Evolutionary conservation across 1,284 basidiomycete genomes (phyloP), one percentile per base, ranked within the genome.

Genomic region (Ustilago curta): DNA sequence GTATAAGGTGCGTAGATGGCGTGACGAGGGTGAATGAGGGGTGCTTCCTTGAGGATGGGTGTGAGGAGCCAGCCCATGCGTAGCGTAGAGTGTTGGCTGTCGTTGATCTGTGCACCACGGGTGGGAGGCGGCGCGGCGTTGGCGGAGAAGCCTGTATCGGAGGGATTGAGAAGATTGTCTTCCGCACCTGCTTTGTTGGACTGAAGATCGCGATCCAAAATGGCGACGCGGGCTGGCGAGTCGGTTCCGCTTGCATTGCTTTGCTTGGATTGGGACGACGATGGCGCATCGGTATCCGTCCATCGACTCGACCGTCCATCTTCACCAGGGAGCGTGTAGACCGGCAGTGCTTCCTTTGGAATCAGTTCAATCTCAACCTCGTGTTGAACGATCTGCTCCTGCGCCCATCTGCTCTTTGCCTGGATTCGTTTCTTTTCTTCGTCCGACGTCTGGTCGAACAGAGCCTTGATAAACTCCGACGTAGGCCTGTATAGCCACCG

Each of bases 401-500:
- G 39, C 8, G 55, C 58, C 78, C 79, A 81, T 9, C 52, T 54
- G 32, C 61, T 72, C 32, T 51, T 48, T 1, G 29, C 47, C 8
- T 12, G n/a, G n/a, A 68, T 21, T 1, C 64, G 43, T n/a, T 31
- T 57, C 44, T 61, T 70, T 37, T 65, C 47, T 19, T 67, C 59
- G 2, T 54, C 68, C 1, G 64, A 53, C 12, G 70, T 70, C 23
- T 61, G 52, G 4, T 71, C 72, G 57, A 76, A 77, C 8, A 81
- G 11, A 8, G 77, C 80, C 21, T 69, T 39, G 40, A 77, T 59
- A 49, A 79, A 82, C 50, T 84, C 79, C 2, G 49, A 61, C 31
- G 82, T 74, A 2, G 81, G 81, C 25, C 60, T 63, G 45, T 71
- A 61, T 27, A 83, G 55, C 83, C 83, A 84, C n/a, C 83, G 65